Conservation (phyloP, 2,329 filamentous ascomycete genomes). For the Colletotrichum chlorophyti region DNA sequence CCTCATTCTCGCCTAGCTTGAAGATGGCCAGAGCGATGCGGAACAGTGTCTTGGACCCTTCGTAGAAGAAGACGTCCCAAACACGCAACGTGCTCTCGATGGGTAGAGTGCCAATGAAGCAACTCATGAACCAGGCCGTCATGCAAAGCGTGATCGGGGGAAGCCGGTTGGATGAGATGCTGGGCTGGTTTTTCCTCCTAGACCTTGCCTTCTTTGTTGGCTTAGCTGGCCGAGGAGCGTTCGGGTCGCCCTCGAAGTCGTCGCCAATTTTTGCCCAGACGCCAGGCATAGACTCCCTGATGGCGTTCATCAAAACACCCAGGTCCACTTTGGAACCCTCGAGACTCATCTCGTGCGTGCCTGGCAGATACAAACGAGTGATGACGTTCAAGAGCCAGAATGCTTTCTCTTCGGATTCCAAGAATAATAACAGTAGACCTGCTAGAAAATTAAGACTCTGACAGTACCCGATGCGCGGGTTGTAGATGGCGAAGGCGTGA, state of each 20-base stretch:
- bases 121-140: constrained; percentile 98
- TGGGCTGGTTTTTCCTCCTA: constrained; percentile 46
- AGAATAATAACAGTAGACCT: constrained; percentile 86
- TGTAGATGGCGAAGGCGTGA: constrained; percentile 89
- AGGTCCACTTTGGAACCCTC: constrained; percentile 94
- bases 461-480: constrained; percentile 91
- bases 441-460: constrained; percentile 96
- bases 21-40: constrained; percentile 90
- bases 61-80: constrained; percentile 96
- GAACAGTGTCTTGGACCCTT: constrained; percentile 93
- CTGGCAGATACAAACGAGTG: constrained; percentile 85
- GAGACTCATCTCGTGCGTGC: constrained; percentile 88
- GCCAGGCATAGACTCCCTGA: constrained; percentile 81
- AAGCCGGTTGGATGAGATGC: constrained; percentile 61
- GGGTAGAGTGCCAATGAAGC: constrained; percentile 90
- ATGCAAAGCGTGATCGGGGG: constrained; percentile 92
- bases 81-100: constrained; percentile 91
- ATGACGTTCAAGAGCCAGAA: constrained; percentile 96
- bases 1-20: constrained; percentile 83
- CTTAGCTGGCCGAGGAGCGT: constrained; percentile 41
- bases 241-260: constrained; percentile 66
- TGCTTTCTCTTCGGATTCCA: constrained; percentile 85
- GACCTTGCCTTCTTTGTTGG: constrained; percentile 39
- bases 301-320: constrained; percentile 86
- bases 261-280: constrained; percentile 90